Conservation (phyloP, 768 basidiomycete species). For the Auriscalpium vulgare region DNA sequence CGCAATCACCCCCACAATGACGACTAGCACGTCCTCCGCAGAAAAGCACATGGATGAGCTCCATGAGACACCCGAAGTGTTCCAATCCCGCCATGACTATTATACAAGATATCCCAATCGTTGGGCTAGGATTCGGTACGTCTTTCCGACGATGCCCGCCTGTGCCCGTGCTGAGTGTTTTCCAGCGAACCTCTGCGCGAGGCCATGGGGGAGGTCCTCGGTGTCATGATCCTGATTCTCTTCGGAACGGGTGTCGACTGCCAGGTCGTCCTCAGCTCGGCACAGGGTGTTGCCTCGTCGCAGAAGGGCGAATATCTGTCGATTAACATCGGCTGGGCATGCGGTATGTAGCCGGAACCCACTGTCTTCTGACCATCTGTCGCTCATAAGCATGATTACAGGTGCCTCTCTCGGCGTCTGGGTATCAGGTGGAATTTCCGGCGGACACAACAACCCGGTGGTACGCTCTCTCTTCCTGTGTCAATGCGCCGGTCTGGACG, state of each 20-base stretch:
- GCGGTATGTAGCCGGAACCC: constrained; percentile 6
- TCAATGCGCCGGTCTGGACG: not conserved
- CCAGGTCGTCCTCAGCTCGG: constrained; percentile 8
- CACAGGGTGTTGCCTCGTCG: constrained; percentile 14
- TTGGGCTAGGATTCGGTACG: constrained; percentile 16
- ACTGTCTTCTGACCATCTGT: not conserved
- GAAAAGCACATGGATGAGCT: not conserved
- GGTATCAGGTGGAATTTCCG: constrained; percentile 59
- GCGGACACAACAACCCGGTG: constrained; percentile 48
- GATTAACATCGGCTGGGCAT: constrained; percentile 16
- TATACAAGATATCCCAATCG: constrained; percentile 11
- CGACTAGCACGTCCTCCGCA: not conserved
- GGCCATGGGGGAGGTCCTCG: constrained; percentile 4
- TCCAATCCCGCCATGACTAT: constrained; percentile 1
- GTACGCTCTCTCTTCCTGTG: constrained; percentile 2
- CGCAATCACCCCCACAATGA: too few relatives aligned
- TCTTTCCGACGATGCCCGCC: not conserved
- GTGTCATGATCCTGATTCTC: constrained; percentile 7
- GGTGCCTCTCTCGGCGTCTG: constrained; percentile 61
- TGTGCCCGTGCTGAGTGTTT: not conserved
- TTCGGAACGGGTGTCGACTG: constrained; percentile 9
- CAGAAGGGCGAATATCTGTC: constrained; percentile 18
- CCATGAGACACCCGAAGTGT: not conserved
- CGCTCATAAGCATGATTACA: constrained; percentile 4
- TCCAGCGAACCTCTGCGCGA: constrained; percentile 3